A percentile compares a stretch with the other conserved stretches of the same genome.
Evolutionary conservation across 2,329 filamentous ascomycete species (phyloP).

Genomic region (Ophiostoma ulmi): DNA sequence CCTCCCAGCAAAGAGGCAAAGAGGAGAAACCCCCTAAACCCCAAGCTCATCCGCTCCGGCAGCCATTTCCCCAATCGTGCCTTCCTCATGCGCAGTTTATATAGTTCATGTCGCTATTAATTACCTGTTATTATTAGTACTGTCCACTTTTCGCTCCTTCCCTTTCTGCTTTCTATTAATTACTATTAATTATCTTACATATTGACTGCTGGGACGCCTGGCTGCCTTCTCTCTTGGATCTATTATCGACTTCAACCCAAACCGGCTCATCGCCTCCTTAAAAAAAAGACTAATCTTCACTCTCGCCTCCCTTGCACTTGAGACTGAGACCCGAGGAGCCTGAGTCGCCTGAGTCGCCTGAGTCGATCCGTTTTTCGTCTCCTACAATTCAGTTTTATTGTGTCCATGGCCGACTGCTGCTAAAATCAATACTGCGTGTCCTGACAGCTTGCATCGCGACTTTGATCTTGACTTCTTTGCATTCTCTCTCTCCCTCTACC

Average conservation of each 20-base stretch:
- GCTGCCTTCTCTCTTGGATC: not conserved
- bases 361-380: not conserved
- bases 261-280: not conserved
- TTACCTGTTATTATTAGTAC: conserved; percentile 16
- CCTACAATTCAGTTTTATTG: not conserved
- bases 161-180: not conserved
- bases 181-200: not conserved
- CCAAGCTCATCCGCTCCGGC: not conserved
- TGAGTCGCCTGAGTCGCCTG: not conserved
- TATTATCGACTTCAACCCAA: not conserved
- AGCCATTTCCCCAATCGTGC: conserved; percentile 15
- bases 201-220: not conserved
- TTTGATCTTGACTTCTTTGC: not conserved
- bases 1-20: not conserved
- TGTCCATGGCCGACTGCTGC: not conserved
- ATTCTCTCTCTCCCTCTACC: not conserved
- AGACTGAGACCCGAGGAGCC: not conserved
- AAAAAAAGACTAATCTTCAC: not conserved
- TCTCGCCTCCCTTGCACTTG: not conserved
- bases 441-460: not conserved
- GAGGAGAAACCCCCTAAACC: not conserved
- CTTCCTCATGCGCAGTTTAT: conserved; percentile 6
- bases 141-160: conserved; percentile 12
- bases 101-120: not conserved
- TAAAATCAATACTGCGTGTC: not conserved